A percentile compares a stretch with the other conserved stretches of the same genome.
Conservation (phyloP, 768 basidiomycete genomes). For the Brasilioporus rufonigricans region DNA sequence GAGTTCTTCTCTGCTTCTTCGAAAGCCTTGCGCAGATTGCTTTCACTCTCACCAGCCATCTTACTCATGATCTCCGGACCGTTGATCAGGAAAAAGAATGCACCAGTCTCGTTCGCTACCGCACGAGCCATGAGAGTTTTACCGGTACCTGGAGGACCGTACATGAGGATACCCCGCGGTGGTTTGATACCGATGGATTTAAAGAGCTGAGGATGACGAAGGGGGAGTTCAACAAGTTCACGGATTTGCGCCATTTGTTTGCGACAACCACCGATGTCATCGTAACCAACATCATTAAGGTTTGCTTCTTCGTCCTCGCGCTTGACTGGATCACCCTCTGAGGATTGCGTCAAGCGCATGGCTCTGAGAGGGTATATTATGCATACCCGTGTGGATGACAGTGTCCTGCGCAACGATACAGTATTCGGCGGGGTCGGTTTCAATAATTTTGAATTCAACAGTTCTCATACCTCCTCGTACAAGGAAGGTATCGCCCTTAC, state of each 20-base stretch:
- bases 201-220: slow-evolving; percentile 98
- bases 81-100: slow-evolving; percentile 99
- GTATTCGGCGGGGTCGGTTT: slow-evolving; percentile 96
- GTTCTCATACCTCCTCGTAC: slow-evolving; percentile 98
- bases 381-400: slow-evolving; percentile 83
- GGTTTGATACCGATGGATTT: slow-evolving; percentile 99
- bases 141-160: slow-evolving; percentile 97
- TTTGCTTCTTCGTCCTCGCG: slow-evolving; percentile 98
- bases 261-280: slow-evolving; percentile 98
- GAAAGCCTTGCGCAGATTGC: slow-evolving; percentile 96
- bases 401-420: slow-evolving; percentile 99
- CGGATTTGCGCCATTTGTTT: slow-evolving; percentile 99
- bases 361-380: not conserved
- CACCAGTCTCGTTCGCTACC: slow-evolving; percentile 98
- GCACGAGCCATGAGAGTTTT: slow-evolving; percentile 99
- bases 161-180: slow-evolving; percentile 98
- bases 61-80: slow-evolving; percentile 99
- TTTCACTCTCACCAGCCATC: slow-evolving; percentile 99
- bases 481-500: slow-evolving; percentile 98
- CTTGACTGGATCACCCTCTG: slow-evolving; percentile 98
- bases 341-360: slow-evolving; percentile 7
- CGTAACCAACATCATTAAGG: slow-evolving; percentile 95
- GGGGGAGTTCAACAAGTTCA: slow-evolving; percentile 96
- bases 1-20: slow-evolving; percentile 99
- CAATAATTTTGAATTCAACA: slow-evolving; percentile 99